Base-by-base conservation (phyloP, 441 rosid species). In the Populus hybrid region DNA sequence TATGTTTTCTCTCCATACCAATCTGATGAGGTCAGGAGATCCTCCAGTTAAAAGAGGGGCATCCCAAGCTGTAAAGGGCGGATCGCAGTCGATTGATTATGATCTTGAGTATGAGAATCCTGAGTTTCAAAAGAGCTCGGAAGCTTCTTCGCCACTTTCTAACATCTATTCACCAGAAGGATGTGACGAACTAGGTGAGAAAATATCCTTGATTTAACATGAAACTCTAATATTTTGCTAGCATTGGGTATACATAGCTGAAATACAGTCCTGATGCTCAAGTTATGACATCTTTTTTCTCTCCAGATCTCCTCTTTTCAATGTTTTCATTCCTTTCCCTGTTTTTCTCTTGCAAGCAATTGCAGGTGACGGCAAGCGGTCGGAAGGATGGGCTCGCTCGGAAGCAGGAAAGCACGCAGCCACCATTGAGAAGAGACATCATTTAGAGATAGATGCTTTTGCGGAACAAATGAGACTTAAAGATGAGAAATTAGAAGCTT, bases 401-500 rank as follows among this genome's bases (percentile, higher is more conserved):
- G 94, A 91, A 84, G 94, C 92, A 26, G 94, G 87, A 72, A 82
- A 88, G 83, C 88, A 89, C 82, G 87, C 87, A 23, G 74, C 86
- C 57, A 77, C 85, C 66, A 85, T 88, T n/a, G 91, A 88, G 89
- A 91, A 85, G 84, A 85, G 87, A 79, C 93, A 90, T 81, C 93
- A 86, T 74, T 77, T 84, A 34, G 99, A 92, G 81, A 66, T 92
- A 59, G 90, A 86, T 66, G 93, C 86, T 26, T 93, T 89, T 82
- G 87, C 87, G 30, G 92, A 93, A 81, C 89, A 90, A 79, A 83
- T 92, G 90, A 87, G 94, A 77, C 84, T 89, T 63, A 95, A 92
- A 83, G 98, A 95, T 80, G 95, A 91, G 80, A 92, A 87, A 75
- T 76, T 92, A 74, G 96, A 93, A 85, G 89, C 89, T 70, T 83